A percentile compares a stretch with the other conserved stretches of the same genome.
These are phyloP conservation scores for Penicillium hesseltinei DNA, from an alignment of 2,329 filamentous ascomycete species.

Conservation along the genomic window DNA sequence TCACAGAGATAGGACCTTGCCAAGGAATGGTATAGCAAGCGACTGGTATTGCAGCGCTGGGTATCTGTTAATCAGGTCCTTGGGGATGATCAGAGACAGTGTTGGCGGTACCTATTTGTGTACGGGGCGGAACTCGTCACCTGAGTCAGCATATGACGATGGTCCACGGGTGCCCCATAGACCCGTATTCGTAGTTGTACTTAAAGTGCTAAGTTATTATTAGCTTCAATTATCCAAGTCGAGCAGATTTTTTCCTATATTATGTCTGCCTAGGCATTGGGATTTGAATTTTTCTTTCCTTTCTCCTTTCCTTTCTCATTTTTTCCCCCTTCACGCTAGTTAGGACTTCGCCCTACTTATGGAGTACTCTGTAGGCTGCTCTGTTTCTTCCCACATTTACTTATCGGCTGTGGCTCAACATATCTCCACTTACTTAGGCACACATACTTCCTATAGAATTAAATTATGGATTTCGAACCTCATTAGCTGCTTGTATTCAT, in stretches of 20 bases:
- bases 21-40: neutral
- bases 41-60: neutral
- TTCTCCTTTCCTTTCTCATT: neutral
- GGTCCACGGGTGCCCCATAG: neutral
- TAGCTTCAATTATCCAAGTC: neutral
- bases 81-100: neutral
- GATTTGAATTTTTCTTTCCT: neutral
- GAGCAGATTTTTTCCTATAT: neutral
- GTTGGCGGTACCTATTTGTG: conserved; percentile 1
- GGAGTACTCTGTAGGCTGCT: conserved; percentile 1
- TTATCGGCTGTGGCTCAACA: neutral
- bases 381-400: neutral
- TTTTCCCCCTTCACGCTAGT: neutral
- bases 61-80: neutral
- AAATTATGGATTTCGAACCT: neutral
- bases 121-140: conserved; percentile 7
- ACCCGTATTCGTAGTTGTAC: neutral
- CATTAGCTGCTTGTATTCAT: neutral
- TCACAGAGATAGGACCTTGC: neutral
- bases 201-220: neutral
- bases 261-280: neutral
- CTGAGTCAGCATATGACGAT: conserved; percentile 14
- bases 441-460: neutral
- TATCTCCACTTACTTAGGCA: neutral
- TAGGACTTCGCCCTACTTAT: neutral